Base-by-base conservation (phyloP, 768 basidiomycete genomes). In the Kwoniella newhampshirensis region DNA sequence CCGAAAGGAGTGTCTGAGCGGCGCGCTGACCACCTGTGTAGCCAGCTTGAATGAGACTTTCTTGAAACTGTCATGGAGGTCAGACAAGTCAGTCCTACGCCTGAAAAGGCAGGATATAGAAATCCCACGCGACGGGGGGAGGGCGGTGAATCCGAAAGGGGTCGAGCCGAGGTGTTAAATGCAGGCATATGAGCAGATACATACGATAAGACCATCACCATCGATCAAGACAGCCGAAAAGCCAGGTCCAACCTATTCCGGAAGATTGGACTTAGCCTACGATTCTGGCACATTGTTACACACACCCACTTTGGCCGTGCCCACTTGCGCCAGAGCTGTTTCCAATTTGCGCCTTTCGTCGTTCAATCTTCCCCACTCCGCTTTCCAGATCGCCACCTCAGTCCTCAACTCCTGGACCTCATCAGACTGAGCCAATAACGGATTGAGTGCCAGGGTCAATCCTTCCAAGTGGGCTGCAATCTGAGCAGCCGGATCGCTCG, bases 181-280 rank as follows among this genome's bases (percentile, higher is more conserved):
- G n/a, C 23, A 12, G 25, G 13, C 15, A 15, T 18, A 20, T n/a
- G 30, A 5, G 25, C 26, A 4, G 26, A 17, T 3, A 60, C 66
- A 62, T 49, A 71, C 70, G 26, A 75, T 69, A 7, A 66, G 50
- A 12, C 63, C 64, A 32, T 72, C 70, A 1, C 68, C 68, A 35
- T 72, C 69, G 9, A 75, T 60, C 2, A 72, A 46, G n/a, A 70
- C 54, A 1, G 63, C 62, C 1, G 63, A 59, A 45, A 71, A 66
- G 4, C 32, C 18, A 7, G 55, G 56, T 25, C 56, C 52, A 15
- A 28, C 26, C 45, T 52, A 26, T 8, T 12, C 26, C 26, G n/a
- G 35, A 36, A 9, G 39, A 40, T 32, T 17, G 23, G 12, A 32
- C 46, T 18, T 47, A 27, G 23, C 25, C 21, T 18, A 27, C 30